Base-by-base conservation (phyloP, 2,329 filamentous ascomycete genomes). In the Dothidotthia symphoricarpi region DNA sequence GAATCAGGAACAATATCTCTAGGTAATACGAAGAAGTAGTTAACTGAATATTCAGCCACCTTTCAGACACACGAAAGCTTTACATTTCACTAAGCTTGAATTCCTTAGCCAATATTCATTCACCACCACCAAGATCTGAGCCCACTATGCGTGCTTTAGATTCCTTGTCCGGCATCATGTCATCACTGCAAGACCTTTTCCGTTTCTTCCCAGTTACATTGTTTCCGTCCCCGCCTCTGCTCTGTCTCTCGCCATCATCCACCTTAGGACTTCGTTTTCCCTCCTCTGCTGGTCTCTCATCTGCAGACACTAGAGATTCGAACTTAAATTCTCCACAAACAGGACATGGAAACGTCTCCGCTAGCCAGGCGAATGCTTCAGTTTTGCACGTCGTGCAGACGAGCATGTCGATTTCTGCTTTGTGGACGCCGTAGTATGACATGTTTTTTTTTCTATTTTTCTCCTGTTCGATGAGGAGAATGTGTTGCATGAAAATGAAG, bases 311-410 rank as follows among this genome's bases (percentile, higher is more conserved):
- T n/a, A 29, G 30, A 35, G 28, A 39, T 9, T 24, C 19, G 15
- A 28, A 41, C 2, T 34, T 15, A 3, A 15, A 30, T 6, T 34
- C 30, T 4, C 49, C 42, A 22, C 46, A 50, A 3, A 24, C n/a
- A 13, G 37, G 34, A 16, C 48, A 54, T 1, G 17, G 11, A 17
- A 52, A 52, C 1, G 19, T 15, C 15, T 48, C 35, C 5, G 46
- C 42, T 25, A 52, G 29, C 48, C 51, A 52, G 7, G 38, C 15
- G 31, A 50, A 52, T 0, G 31, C 30, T 15, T 37, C 41, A 2
- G 31, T 28, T 3, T 28, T 19, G 15, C 48, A 52, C 4, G 11
- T 32, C 2, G 11, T 47, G 36, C 48, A 54, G 7, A 47, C 26
- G 31, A 45, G 25, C 11, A 31, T 33, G 11, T 48, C 15, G 8